Evolutionary conservation across 1,284 basidiomycete species (phyloP).

Genomic region (Malassezia sympodialis): DNA sequence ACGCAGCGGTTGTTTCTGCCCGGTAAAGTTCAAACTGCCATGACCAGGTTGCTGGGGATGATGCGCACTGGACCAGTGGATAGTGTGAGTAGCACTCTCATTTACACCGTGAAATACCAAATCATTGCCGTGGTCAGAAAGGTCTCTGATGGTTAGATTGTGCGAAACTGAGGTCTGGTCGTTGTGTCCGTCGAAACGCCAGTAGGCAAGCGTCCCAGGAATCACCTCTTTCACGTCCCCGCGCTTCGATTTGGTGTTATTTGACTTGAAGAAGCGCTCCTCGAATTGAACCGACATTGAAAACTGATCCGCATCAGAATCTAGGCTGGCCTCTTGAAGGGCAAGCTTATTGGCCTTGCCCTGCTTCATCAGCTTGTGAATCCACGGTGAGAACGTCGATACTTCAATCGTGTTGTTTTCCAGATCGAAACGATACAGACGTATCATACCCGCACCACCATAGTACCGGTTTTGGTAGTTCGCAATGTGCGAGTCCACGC

Average conservation of each 20-base stretch:
- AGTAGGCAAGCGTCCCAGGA: slow-evolving; percentile 2
- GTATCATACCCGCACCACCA: slow-evolving; percentile 8
- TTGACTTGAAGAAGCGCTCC: neutral
- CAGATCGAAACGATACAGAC: slow-evolving; percentile 4
- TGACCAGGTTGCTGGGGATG: slow-evolving; percentile 2
- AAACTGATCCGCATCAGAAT: neutral
- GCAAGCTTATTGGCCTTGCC: neutral
- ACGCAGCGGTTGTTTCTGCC: neutral
- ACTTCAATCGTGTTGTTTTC: slow-evolving; percentile 2
- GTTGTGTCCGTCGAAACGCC: slow-evolving; percentile 1
- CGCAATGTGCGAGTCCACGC: slow-evolving; percentile 2
- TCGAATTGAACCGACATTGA: neutral
- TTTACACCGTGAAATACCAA: neutral
- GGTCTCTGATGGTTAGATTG: neutral
- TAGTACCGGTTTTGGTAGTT: slow-evolving; percentile 11
- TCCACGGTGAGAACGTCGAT: slow-evolving; percentile 1
- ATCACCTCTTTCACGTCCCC: neutral
- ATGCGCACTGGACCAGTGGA: neutral
- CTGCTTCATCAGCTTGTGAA: neutral
- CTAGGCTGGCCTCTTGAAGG: neutral
- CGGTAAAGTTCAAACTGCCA: slow-evolving; percentile 5
- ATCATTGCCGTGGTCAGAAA: slow-evolving; percentile 1
- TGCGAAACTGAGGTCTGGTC: neutral
- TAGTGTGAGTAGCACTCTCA: neutral
- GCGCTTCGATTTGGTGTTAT: neutral